Percentiles rank a stretch among this genome's conserved stretches.
phyloP scores from a whole-genome alignment of 306 rosid species.

The Crataegus laevigata region DNA sequence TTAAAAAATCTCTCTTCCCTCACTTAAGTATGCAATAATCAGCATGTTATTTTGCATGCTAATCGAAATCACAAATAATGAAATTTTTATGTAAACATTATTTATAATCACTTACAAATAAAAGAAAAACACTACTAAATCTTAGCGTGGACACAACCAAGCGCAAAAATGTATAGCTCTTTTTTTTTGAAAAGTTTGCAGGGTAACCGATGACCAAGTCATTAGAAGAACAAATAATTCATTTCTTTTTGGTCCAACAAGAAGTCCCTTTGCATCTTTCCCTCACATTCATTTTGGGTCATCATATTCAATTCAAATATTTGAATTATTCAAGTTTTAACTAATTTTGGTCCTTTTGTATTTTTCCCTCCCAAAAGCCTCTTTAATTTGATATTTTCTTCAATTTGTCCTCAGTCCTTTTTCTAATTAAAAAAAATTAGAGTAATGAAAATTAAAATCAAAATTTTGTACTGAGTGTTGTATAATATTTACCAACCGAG shows the following conservation, averaged over 20 bases:
- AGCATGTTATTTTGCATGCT: background rate
- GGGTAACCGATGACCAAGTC: background rate
- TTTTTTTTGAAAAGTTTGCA: too few species aligned
- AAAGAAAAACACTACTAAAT: too few species aligned
- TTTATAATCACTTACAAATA: too few species aligned
- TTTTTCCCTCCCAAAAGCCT: background rate
- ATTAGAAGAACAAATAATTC: background rate
- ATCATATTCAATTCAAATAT: background rate
- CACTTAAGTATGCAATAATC: too few species aligned
- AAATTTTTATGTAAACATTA: too few species aligned
- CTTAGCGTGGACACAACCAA: accelerated
- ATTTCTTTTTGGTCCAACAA: background rate
- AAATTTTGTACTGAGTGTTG: too few species aligned
- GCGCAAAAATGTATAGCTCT: background rate
- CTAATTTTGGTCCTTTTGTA: background rate
- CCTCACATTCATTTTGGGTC: background rate
- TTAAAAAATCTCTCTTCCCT: too few species aligned
- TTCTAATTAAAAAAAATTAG: too few species aligned
- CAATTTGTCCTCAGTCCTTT: background rate
- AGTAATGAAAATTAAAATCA: too few species aligned
- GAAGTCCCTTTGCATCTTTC: background rate
- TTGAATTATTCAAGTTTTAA: background rate
- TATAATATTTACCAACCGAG: too few species aligned
- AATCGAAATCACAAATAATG: too few species aligned
- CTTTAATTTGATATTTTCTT: too few species aligned